Evolutionary conservation across 371 early-diverging fungal genomes (phyloP).

Genomic region (Entomophthora muscae): DNA sequence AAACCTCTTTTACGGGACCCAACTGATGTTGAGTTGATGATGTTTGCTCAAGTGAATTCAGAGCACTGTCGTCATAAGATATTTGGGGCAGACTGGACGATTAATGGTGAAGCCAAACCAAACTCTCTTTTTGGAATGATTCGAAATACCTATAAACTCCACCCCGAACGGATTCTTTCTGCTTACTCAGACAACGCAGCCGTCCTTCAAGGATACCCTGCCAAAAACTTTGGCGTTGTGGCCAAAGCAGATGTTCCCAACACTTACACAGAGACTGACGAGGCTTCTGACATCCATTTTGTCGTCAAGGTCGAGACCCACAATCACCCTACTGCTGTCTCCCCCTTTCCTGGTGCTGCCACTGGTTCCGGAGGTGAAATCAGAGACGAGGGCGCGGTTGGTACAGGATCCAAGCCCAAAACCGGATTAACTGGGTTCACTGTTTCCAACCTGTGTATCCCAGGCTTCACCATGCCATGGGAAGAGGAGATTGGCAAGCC

Average conservation of each 20-base stretch:
- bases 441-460: slow-evolving; percentile 79
- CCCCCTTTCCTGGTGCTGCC: slow-evolving; percentile 91
- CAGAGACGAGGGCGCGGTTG: slow-evolving; percentile 95
- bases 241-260: slow-evolving; percentile 18
- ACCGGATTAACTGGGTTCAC: slow-evolving; percentile 88
- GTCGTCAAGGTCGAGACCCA: slow-evolving; percentile 95
- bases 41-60: slow-evolving; percentile 98
- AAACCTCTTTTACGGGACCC: slow-evolving; percentile 51
- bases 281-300: slow-evolving; percentile 52
- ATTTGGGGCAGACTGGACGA: slow-evolving; percentile 89
- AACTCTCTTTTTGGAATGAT: slow-evolving; percentile 88
- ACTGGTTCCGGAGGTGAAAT: slow-evolving; percentile 94
- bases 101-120: slow-evolving; percentile 60
- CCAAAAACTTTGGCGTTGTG: slow-evolving; percentile 43
- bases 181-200: slow-evolving; percentile 97
- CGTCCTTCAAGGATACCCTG: slow-evolving; percentile 68
- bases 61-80: slow-evolving; percentile 98
- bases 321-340: slow-evolving; percentile 96
- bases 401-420: slow-evolving; percentile 84
- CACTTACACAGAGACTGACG: slow-evolving; percentile 27
- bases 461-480: slow-evolving; percentile 82
- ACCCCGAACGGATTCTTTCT: slow-evolving; percentile 65
- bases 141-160: slow-evolving; percentile 65
- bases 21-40: slow-evolving; percentile 95
- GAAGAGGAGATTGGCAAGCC: slow-evolving; percentile 76